These are phyloP conservation scores for Patellaria atrata DNA, from an alignment of 495 filamentous ascomycete genomes.

Conservation along the genomic window DNA sequence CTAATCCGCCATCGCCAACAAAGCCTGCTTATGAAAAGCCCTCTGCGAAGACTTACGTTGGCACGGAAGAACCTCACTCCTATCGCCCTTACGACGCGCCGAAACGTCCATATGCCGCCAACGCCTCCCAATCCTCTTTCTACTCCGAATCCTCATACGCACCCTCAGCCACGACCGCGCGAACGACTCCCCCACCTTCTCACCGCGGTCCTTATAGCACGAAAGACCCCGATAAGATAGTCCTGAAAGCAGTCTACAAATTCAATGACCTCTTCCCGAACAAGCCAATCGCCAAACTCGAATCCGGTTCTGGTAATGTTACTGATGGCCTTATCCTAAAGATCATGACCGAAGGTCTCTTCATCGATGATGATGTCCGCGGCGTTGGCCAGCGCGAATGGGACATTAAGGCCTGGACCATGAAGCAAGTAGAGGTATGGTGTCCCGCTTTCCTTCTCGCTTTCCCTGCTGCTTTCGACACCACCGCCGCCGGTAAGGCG, in stretches of 20 bases:
- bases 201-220: conserved; percentile 63
- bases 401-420: conserved; percentile 96
- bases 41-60: conserved; percentile 48
- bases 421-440: conserved; percentile 83
- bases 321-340: conserved; percentile 76
- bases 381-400: conserved; percentile 83
- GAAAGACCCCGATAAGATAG: conserved; percentile 85
- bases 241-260: conserved; percentile 78
- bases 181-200: conserved; percentile 71
- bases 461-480: neutral
- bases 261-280: conserved; percentile 75
- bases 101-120: conserved; percentile 36
- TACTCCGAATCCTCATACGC: conserved; percentile 78
- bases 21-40: conserved; percentile 44
- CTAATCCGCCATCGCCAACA: conserved; percentile 33
- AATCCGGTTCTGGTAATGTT: conserved; percentile 58
- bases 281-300: conserved; percentile 66
- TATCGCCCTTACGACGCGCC: conserved; percentile 74
- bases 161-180: conserved; percentile 64
- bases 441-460: conserved; percentile 1
- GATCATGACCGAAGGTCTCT: conserved; percentile 80
- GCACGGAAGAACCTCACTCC: conserved; percentile 48
- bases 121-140: conserved; percentile 42
- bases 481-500: no score
- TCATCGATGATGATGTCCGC: conserved; percentile 88